Base-by-base conservation (phyloP, 2,329 filamentous ascomycete species). In the Hortaea sp. region DNA sequence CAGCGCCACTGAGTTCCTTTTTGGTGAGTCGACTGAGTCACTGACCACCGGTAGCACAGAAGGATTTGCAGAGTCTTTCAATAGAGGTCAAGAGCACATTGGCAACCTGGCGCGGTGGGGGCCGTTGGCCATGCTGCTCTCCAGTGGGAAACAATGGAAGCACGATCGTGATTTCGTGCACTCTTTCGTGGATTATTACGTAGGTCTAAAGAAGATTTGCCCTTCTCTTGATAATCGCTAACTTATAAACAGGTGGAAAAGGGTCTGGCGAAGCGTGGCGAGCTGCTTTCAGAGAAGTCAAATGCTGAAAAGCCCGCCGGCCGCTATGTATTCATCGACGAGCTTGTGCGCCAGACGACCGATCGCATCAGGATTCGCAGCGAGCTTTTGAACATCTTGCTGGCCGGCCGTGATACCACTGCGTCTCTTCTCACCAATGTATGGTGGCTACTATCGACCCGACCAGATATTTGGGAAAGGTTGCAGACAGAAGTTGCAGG, bases 1-100 rank as follows among this genome's bases (percentile, higher is more conserved):
- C 50, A 76, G 78, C 0, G 78, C 81, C 0, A 85, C 81, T 0
- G 78, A 82, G 40, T 83, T 85, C 52, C 65, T 86, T 4, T 81
- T 85, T 41, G 82, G 82, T 5, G 68, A 77, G 41, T 63, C 58
- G 5, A 62, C 60, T 3, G 49, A 59, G 10, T 60, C 60, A 2
- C 53, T 63, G 6, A 55, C 48, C 7, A 56, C 51, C 10, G 41
- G 35, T 29, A 57, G 49, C 43, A 47, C 47, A 6, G 53, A 55
- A n/a, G 55, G 54, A 10, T 67, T 68, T 39, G 60, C 62, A 6
- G 54, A 53, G 5, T 54, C 63, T 10, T 66, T 66, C 54, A 61
- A 49, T 10, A 42, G 58, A 13, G 47, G 49, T 7, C 60, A 66
- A 47, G 57, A 60, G 13, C 52, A 45, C 41, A 60, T 63, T 13